Evolutionary conservation across 106 monocot species (phyloP).

Genomic region (Dioscorea zingiberensis): DNA sequence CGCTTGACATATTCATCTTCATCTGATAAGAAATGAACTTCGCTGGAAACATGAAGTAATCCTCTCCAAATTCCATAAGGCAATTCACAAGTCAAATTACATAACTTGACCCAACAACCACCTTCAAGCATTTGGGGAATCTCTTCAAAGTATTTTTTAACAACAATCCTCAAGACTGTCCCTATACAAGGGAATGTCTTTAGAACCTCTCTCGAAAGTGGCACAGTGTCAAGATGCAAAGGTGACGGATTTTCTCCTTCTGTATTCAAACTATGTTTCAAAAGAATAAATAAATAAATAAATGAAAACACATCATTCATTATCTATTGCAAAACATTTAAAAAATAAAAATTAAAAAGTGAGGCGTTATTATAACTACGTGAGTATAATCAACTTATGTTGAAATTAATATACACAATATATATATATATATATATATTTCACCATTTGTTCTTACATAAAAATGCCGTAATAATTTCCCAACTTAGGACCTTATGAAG

Average conservation of each 20-base stretch:
- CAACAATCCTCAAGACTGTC: slow-evolving; percentile 39
- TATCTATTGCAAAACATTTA: neutral
- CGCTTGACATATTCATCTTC: slow-evolving; percentile 38
- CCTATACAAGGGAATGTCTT: slow-evolving; percentile 53
- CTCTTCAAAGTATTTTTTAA: slow-evolving; percentile 26
- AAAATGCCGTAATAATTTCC: too few species aligned
- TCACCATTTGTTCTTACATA: too few species aligned
- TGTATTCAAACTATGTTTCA: slow-evolving; percentile 32
- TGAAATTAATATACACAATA: neutral
- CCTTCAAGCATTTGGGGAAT: slow-evolving; percentile 19
- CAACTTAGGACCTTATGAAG: too few species aligned
- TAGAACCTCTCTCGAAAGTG: slow-evolving; percentile 37
- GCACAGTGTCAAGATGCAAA: slow-evolving; percentile 34
- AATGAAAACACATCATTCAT: too few species aligned
- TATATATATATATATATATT: neutral
- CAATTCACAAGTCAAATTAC: slow-evolving; percentile 44
- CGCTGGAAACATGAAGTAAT: slow-evolving; percentile 32
- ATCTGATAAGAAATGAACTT: slow-evolving; percentile 44
- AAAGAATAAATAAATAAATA: neutral
- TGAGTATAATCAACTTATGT: too few species aligned
- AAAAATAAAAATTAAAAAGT: neutral
- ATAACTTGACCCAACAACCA: slow-evolving; percentile 49
- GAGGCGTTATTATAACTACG: too few species aligned
- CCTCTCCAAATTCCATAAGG: slow-evolving; percentile 72
- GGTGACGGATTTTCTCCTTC: slow-evolving; percentile 26